phyloP scores from a whole-genome alignment of 305 asterid genomes.

The Euphrasia arctica region DNA sequence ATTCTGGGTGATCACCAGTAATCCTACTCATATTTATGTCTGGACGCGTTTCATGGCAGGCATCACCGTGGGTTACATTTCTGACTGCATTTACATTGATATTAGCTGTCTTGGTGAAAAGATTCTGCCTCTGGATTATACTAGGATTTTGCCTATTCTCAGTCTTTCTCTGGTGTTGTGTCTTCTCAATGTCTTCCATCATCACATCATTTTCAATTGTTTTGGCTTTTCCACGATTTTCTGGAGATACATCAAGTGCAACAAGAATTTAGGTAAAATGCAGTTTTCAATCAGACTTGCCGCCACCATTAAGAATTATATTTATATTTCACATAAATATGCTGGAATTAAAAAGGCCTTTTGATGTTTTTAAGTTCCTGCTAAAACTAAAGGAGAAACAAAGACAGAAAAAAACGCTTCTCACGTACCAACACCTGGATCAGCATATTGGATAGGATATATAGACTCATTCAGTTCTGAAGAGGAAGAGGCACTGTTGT shows the following conservation, averaged over 20 bases:
- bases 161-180: slow-evolving; percentile 23
- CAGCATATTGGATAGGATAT: slow-evolving; percentile 39
- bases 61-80: slow-evolving; percentile 27
- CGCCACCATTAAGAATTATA: background rate
- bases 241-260: slow-evolving; percentile 25
- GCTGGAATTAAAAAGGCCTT: slow-evolving; percentile 16
- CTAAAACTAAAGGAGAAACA: background rate
- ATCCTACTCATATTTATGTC: slow-evolving; percentile 20
- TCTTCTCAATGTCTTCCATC: slow-evolving; percentile 31
- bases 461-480: slow-evolving; percentile 26
- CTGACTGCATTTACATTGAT: slow-evolving; percentile 13
- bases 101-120: slow-evolving; percentile 28
- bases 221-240: slow-evolving; percentile 28
- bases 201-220: slow-evolving; percentile 29
- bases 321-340: slow-evolving; percentile 8
- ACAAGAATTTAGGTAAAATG: slow-evolving; percentile 3
- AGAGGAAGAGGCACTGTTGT: slow-evolving; percentile 39
- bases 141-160: slow-evolving; percentile 26
- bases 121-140: slow-evolving; percentile 36
- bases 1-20: slow-evolving; percentile 17
- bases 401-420: background rate
- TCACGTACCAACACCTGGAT: slow-evolving; percentile 44
- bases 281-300: background rate
- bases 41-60: slow-evolving; percentile 25
- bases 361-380: slow-evolving; percentile 11